Conservation (phyloP, 306 rosid species). For the Hippophae tibetana region DNA sequence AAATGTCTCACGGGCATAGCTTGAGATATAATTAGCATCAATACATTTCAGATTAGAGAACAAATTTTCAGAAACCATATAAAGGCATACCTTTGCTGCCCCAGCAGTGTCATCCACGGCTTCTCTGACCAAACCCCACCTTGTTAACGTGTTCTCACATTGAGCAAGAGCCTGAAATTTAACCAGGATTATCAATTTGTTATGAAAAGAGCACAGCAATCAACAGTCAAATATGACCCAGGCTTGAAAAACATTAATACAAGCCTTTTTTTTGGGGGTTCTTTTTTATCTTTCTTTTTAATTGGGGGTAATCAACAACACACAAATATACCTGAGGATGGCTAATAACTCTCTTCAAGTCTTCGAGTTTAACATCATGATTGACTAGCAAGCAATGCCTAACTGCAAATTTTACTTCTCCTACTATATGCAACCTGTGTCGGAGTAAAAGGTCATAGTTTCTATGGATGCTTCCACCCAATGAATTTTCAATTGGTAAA, state of each 20-base stretch:
- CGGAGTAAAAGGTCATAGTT: slow-evolving; percentile 91
- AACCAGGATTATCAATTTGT: neutral
- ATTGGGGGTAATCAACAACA: no score
- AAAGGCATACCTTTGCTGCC: slow-evolving; percentile 71
- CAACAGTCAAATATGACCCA: no score
- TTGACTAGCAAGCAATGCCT: slow-evolving; percentile 87
- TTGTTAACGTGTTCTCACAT: slow-evolving; percentile 82
- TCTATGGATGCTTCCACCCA: slow-evolving; percentile 97
- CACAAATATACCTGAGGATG: slow-evolving; percentile 65
- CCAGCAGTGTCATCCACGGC: slow-evolving; percentile 95
- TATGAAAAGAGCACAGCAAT: no score
- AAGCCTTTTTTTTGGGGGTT: no score
- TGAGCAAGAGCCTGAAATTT: slow-evolving; percentile 90
- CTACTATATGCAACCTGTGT: slow-evolving; percentile 86
- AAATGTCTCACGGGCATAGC: neutral
- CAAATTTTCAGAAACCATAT: slow-evolving; percentile 15
- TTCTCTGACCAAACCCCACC: slow-evolving; percentile 74
- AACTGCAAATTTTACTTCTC: slow-evolving; percentile 89
- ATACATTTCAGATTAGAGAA: slow-evolving; percentile 1
- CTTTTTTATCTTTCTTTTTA: no score
- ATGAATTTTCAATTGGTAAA: slow-evolving; percentile 88
- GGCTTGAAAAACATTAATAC: no score
- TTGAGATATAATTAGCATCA: neutral
- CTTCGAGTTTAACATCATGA: slow-evolving; percentile 61
- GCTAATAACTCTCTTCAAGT: slow-evolving; percentile 77